Percentiles rank a stretch among this genome's conserved stretches.
Conservation (phyloP, 2,329 filamentous ascomycete species). For the Neurospora sp. region DNA sequence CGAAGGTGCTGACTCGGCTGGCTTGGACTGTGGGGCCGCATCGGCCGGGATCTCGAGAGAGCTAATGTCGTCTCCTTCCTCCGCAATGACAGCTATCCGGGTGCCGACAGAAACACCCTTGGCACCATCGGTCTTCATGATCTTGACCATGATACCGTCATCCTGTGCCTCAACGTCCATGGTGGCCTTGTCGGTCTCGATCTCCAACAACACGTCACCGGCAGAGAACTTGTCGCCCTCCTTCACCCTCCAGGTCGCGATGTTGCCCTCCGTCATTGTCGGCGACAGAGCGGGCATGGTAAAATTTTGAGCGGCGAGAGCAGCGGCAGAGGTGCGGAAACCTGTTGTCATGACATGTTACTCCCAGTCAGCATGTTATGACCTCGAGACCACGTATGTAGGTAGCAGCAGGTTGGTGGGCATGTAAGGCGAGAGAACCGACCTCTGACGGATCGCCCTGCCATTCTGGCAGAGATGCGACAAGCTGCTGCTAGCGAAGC, state of each 20-base stretch:
- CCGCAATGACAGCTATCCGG: conserved; percentile 75
- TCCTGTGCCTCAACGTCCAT: conserved; percentile 95
- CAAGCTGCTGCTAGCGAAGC: conserved; percentile 56
- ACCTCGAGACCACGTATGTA: background rate
- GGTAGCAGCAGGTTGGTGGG: background rate
- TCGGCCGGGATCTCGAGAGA: conserved; percentile 68
- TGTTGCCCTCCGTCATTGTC: conserved; percentile 91
- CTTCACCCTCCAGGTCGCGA: conserved; percentile 75
- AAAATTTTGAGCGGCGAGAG: conserved; percentile 73
- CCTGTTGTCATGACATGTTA: conserved; percentile 33
- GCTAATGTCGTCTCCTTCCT: conserved; percentile 69
- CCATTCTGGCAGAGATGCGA: conserved; percentile 53
- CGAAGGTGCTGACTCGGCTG: conserved; percentile 7
- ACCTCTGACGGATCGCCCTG: conserved; percentile 26
- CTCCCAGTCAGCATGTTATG: background rate
- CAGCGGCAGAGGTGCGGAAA: conserved; percentile 52
- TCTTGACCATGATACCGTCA: conserved; percentile 78
- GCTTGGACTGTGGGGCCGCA: conserved; percentile 33
- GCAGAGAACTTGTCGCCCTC: conserved; percentile 76
- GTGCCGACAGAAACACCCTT: conserved; percentile 71
- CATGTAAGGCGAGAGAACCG: background rate
- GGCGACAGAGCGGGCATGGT: conserved; percentile 86
- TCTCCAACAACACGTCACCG: conserved; percentile 81
- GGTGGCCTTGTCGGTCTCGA: conserved; percentile 88
- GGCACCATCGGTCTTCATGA: conserved; percentile 61